A percentile compares a stretch with the other conserved stretches of the same genome.
phyloP scores from a whole-genome alignment of 768 basidiomycete species.

The Lentinula raphanica region DNA sequence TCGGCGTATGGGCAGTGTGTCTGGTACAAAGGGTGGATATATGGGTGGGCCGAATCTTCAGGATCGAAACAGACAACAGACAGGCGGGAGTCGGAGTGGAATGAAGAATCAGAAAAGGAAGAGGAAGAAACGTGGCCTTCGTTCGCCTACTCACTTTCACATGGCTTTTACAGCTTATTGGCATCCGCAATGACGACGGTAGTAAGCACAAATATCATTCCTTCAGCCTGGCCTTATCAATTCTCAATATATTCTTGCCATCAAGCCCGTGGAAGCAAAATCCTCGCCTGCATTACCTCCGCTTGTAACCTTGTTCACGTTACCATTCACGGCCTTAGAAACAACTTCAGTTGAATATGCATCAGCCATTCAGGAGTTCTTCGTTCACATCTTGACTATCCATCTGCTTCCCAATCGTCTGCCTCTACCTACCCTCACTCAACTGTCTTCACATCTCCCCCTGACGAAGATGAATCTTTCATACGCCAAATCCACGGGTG shows the following conservation, averaged over 20 bases:
- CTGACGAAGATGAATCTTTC: conserved; percentile 30
- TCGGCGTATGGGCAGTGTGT: conserved; percentile 90
- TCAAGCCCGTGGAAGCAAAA: conserved; percentile 55
- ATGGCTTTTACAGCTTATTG: too few species aligned
- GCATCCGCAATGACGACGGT: too few species aligned
- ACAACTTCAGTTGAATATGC: conserved; percentile 20
- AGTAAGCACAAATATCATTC: too few species aligned
- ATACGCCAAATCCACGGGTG: conserved; percentile 6
- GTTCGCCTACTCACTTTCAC: too few species aligned
- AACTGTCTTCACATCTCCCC: conserved; percentile 63
- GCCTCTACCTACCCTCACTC: conserved; percentile 54
- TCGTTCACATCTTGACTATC: conserved; percentile 60
- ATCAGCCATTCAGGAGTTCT: conserved; percentile 33
- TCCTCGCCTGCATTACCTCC: conserved; percentile 43
- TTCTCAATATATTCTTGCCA: neutral
- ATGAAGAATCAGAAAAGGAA: neutral
- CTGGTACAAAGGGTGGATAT: conserved; percentile 67
- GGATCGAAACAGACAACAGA: conserved; percentile 2
- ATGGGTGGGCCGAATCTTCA: conserved; percentile 23
- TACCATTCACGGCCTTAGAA: conserved; percentile 30
- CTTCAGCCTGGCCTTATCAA: too few species aligned
- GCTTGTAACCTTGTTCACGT: conserved; percentile 41
- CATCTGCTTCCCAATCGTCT: conserved; percentile 76
- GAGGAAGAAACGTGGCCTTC: conserved; percentile 3
- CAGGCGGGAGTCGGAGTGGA: conserved; percentile 3